These are phyloP conservation scores for Triangularia verruculosa DNA, from an alignment of 2,329 filamentous ascomycete genomes.

Conservation along the genomic window DNA sequence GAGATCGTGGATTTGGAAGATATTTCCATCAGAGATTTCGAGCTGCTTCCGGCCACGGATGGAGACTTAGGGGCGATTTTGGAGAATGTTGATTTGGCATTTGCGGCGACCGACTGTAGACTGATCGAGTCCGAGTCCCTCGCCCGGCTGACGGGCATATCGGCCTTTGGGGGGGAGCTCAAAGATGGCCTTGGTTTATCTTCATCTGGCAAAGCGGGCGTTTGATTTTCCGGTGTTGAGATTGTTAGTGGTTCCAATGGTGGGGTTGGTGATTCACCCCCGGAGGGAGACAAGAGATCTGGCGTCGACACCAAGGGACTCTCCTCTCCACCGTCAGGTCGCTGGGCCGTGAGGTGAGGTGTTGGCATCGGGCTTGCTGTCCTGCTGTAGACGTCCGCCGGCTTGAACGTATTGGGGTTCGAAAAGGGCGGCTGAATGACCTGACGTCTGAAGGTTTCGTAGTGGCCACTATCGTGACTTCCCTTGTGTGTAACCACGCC, in stretches of 20 bases:
- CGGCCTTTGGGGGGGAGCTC: neutral
- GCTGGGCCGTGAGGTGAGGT: constrained; percentile 40
- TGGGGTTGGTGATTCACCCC: constrained; percentile 20
- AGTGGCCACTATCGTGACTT: constrained; percentile 93
- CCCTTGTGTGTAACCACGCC: constrained; percentile 92
- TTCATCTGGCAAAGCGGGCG: neutral
- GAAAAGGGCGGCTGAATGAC: constrained; percentile 75
- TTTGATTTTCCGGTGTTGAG: neutral
- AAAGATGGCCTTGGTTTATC: neutral
- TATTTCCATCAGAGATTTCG: neutral
- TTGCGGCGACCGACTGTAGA: constrained; percentile 55
- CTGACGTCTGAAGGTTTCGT: constrained; percentile 92
- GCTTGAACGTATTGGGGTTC: constrained; percentile 75
- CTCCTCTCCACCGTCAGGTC: constrained; percentile 33
- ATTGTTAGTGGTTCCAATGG: constrained; percentile 3
- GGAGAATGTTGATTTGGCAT: constrained; percentile 53
- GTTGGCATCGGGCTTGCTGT: constrained; percentile 53
- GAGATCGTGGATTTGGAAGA: constrained; percentile 16
- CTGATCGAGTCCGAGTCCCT: constrained; percentile 47
- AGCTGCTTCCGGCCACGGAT: constrained; percentile 27
- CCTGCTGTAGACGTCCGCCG: constrained; percentile 69
- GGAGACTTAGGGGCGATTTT: constrained; percentile 41
- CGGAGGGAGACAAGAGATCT: constrained; percentile 41
- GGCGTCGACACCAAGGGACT: constrained; percentile 48
- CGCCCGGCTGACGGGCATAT: constrained; percentile 30